Evolutionary conservation across 2,329 filamentous ascomycete genomes (phyloP), one percentile per base, ranked within the genome.

Genomic region (Fusarium avenaceum): DNA sequence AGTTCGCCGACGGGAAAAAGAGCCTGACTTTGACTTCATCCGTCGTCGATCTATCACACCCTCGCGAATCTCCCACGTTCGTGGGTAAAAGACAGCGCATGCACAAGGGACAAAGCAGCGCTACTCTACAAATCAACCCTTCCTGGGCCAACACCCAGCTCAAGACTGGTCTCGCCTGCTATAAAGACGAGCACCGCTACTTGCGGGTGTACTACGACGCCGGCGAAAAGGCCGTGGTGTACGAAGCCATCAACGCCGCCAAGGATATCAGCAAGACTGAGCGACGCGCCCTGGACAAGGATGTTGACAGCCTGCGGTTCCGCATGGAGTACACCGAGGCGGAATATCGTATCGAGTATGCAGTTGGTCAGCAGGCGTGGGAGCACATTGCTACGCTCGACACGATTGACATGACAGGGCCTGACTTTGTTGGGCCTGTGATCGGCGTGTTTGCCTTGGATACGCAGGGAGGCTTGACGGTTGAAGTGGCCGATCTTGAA

Each of bases 351-450:
- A 38, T 55, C 7, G 33, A 9, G 1, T 62, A 55, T 24, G 15
- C 57, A 8, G 2, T 38, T 14, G 57, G 50, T 0, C 30, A 6
- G 11, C 32, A 55, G 14, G 40, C 54, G 1, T 55, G 58, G 57
- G 10, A 46, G 7, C 38, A 10, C 15, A 4, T 62, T 26, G 58
- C 46, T 14, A 62, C 57, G 11, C 40, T 62, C 13, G 58, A 62
- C 14, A 38, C 58, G 17, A 33, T 42, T 4, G 58, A 62, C 10
- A 62, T 62, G 57, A 62, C 58, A 4, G 58, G 58, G 0, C 57
- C 58, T 8, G 58, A 62, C 8, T 62, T 62, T 46, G 58, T 62
- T 35, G 58, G 58, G 9, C 58, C 58, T 22, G 58, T 62, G 43
- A 62, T 62, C 46, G 58, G 58, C 11, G 40, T 55, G 1, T 62